Base-by-base conservation (phyloP, 129 eudicot genomes). In the Kitagawia praeruptora region DNA sequence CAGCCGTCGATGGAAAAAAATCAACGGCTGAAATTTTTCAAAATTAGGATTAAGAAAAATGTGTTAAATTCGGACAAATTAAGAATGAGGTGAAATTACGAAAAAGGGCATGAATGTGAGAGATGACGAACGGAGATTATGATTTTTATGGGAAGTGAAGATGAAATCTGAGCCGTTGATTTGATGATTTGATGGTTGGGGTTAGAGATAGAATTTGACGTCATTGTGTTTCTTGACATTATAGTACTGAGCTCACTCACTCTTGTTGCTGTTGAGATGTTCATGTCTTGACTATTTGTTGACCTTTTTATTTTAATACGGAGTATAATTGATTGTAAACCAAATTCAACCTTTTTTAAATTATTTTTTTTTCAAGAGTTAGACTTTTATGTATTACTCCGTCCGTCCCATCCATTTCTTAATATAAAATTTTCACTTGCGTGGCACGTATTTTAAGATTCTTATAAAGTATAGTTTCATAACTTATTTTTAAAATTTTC, bases 1-100 rank as follows among this genome's bases (percentile, higher is more conserved):
- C 25, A 44, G 40, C 80, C 80, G 80, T 78, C 21, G 80, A 78
- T 78, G 80, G 74, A 8, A 42, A 66, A 1, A 7, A 28, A 64
- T 78, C 31, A 47, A 78, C 41, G 81, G 81, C 13, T 12, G 21
- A 47, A 49, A 61, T 61, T 66, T 28, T 21, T 21, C 23, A 14
- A 11, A 28, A 8, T 4, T 37, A 10, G 2, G 3, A 4, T 61
- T 39, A 25, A 42, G 40, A 42, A 63, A 61, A 77, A 38, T 42
- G 71, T 61, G 67, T 76, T 2, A 13, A 58, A 39, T 54, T 37
- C 63, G 6, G 71, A 31, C 70, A 77, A 27, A 58, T 12, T n/a
- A 75, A 0, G 28, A 37, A 37, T 6, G 27, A 70, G 4, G 2
- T 18, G 51, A 78, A 67, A 67, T 78, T 66, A 78, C 64, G 19